Evolutionary conservation across 1,284 basidiomycete species (phyloP), one percentile per base, ranked within the genome.

Genomic region (Rhodotorula mucilaginosa): DNA sequence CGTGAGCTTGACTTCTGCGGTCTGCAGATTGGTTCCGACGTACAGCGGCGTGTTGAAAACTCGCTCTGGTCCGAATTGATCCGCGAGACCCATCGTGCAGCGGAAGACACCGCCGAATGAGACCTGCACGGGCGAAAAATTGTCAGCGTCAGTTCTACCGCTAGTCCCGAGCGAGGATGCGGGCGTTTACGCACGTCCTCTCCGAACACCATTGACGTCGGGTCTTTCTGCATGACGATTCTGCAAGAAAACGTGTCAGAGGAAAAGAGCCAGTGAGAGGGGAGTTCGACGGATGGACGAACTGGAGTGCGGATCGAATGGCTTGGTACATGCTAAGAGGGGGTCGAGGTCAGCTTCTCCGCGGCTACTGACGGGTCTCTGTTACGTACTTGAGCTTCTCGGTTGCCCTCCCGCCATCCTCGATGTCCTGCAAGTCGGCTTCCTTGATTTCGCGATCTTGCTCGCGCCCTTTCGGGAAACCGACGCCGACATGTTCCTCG

Each of bases 11-110:
- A n/a, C 5, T 21, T 19, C 23, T 4, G 19, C 21, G 6, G 5
- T 23, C 10, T 52, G 8, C 15, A 15, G 15, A 21, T 5, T 0
- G 2, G 21, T 47, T 49, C 18, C 23, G 46, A 49, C 69, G 8
- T 26, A 76, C 75, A 96, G 81, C 8, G 93, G 93, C 0, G 93
- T 96, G 81, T 97, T 96, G 82, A 97, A 96, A n/a, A 97, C 92
- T 57, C 93, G 87, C 81, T 94, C 92, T 62, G 88, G 87, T 51
- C 93, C 94, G 80, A 93, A 97, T 80, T 95, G 92, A 79, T 97
- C 94, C 31, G 91, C 89, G 52, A 97, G 86, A 19, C 94, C 94
- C 88, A 93, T 81, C 16, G 80, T 82, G 70, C 81, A 92, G 69
- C 93, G 86, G 80, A 97, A 97, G 5, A 97, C 94, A 10, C 94